Conservation (phyloP, 1,284 basidiomycete genomes). For the Rugiboletus extremiorientalis region DNA sequence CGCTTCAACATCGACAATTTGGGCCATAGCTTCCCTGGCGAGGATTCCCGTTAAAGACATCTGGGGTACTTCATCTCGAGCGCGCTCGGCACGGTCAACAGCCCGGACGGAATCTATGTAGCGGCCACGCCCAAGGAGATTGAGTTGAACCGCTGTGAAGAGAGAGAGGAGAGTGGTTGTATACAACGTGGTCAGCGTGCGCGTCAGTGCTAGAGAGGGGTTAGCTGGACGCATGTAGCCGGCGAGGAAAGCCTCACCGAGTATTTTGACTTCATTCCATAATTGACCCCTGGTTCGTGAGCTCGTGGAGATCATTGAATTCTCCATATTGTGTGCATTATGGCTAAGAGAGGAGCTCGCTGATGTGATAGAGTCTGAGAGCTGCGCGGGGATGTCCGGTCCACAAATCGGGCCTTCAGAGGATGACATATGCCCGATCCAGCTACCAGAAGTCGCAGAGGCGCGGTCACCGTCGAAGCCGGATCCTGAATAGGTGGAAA, state of each 20-base stretch:
- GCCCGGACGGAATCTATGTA: conserved; percentile 75
- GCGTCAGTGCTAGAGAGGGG: conserved; percentile 64
- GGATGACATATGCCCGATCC: conserved; percentile 48
- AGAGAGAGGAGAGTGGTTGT: conserved; percentile 78
- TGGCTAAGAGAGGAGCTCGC: conserved; percentile 37
- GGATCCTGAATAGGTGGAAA: conserved; percentile 30
- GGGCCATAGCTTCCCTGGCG: conserved; percentile 25
- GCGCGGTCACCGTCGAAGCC: conserved; percentile 29
- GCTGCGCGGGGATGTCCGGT: conserved; percentile 11
- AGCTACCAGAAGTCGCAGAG: conserved; percentile 45
- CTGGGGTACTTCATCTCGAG: conserved; percentile 40
- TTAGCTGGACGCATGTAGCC: conserved; percentile 1
- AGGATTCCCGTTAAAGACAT: conserved; percentile 28
- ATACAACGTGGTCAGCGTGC: conserved; percentile 85
- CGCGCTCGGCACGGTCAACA: conserved; percentile 59
- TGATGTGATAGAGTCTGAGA: conserved; percentile 43
- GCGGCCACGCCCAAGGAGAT: conserved; percentile 77
- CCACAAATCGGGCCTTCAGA: conserved; percentile 11
- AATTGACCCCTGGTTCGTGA: conserved; percentile 64
- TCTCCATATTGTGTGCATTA: conserved; percentile 4
- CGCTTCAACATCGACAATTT: conserved; percentile 24
- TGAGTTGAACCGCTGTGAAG: conserved; percentile 82
- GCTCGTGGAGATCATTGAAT: conserved; percentile 20
- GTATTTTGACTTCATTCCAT: conserved; percentile 82
- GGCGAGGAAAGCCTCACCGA: conserved; percentile 49